These are phyloP conservation scores for Boletus sensibilis DNA, from an alignment of 768 basidiomycete genomes.

Conservation along the genomic window DNA sequence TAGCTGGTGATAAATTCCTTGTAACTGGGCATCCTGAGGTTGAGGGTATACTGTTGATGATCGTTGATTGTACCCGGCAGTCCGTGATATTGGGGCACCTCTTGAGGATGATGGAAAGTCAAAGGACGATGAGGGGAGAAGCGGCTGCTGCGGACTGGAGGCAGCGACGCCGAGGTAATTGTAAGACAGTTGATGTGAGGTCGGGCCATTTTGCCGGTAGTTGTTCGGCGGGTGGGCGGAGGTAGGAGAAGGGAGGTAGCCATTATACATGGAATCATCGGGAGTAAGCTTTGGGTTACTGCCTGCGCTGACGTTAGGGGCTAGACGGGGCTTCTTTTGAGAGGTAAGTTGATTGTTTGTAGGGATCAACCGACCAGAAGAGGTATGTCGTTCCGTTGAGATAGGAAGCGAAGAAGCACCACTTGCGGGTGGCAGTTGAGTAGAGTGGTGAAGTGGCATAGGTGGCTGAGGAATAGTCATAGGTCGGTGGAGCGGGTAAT, in stretches of 20 bases:
- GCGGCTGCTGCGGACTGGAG: constrained; percentile 22
- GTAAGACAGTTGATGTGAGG: constrained; percentile 29
- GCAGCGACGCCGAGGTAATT: constrained; percentile 22
- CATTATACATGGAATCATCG: constrained; percentile 32
- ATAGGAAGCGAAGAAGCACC: constrained; percentile 32
- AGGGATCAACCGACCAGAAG: constrained; percentile 33
- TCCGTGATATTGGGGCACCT: constrained; percentile 22
- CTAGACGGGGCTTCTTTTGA: constrained; percentile 35
- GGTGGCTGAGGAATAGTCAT: constrained; percentile 36
- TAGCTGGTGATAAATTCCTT: constrained; percentile 32
- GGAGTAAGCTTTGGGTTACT: constrained; percentile 24
- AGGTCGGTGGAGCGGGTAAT: constrained; percentile 30
- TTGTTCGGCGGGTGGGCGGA: constrained; percentile 26
- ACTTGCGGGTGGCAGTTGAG: constrained; percentile 23
- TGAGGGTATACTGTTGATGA: constrained; percentile 26
- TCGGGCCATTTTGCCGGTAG: constrained; percentile 30
- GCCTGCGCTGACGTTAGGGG: constrained; percentile 18
- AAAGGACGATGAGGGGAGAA: constrained; percentile 26
- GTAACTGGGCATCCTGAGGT: constrained; percentile 31
- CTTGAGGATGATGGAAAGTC: constrained; percentile 34
- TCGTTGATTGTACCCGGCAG: constrained; percentile 26
- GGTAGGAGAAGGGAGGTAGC: constrained; percentile 34
- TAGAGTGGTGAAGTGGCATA: constrained; percentile 30
- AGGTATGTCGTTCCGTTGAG: constrained; percentile 34
- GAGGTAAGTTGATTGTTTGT: constrained; percentile 22